Evolutionary conservation across 1,139 yeast species (phyloP), one percentile per base, ranked within the genome.

Genomic region (Debaryomyces udenii): DNA sequence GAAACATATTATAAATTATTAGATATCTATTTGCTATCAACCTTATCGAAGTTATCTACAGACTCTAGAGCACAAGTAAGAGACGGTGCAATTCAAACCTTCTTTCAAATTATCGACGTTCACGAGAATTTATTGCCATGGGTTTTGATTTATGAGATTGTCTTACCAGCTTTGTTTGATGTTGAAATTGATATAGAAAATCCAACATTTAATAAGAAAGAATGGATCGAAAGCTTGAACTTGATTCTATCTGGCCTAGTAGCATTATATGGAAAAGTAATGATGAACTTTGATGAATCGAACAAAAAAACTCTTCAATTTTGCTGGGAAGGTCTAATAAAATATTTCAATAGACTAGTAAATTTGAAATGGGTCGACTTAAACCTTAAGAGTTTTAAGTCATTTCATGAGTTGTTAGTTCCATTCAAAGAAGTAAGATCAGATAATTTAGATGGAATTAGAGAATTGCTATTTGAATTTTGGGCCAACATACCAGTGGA

Each of bases 61-160:
- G 94, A 87, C 51, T 51, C 71, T 1, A 74, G 96, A 42, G 78
- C 85, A 0, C 96, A 89, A 51, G 96, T 91, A 1, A 74, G 95
- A 48, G 89, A 89, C 55, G 96, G 96, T 2, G 83, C 96, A 0
- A 78, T 89, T 22, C 96, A 89, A 56, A 91, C 96, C 0, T 81
- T 90, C 51, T 88, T 88, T 62, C 81, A 91, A 50, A 84, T 91
- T 31, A 74, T 90, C 44, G 95, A 89, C 41, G 81, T 91, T 1
- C 93, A 87, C 59, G 89, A 93, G 0, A 56, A 64, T 9, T 66
- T 84, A 29, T 50, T 57, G 10, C 74, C 80, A 1, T 84, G 90
- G 89, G 59, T 68, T 17, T 53, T 76, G 18, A 69, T 84, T 2
- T 82, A 78, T 53, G 57, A 61, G 14, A 66, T 79, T 34, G 85